These are phyloP conservation scores for Bromus sterilis DNA, from an alignment of 176 grass and related monocot species.

Conservation along the genomic window DNA sequence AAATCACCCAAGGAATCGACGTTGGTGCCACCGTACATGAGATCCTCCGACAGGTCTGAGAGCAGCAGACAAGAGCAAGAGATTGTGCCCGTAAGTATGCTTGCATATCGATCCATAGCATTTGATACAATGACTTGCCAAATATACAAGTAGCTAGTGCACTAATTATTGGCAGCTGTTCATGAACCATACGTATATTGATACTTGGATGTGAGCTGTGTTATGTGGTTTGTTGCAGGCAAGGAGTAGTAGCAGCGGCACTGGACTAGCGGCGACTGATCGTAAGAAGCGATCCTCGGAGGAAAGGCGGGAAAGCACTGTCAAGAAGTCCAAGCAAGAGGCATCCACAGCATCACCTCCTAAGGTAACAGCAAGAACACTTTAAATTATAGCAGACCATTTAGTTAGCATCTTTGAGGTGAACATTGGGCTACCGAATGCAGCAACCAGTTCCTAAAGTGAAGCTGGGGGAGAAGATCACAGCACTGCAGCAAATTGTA, in stretches of 20 bases:
- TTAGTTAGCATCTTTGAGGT: not conserved
- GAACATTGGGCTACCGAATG: constrained; percentile 6
- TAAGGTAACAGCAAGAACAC: constrained; percentile 39
- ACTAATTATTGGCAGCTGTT: not conserved
- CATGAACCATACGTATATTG: not conserved
- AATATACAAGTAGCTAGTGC: not conserved
- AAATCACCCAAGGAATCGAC: constrained; percentile 19
- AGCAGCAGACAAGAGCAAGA: constrained; percentile 43
- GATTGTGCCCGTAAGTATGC: constrained; percentile 42
- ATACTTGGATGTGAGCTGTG: not conserved
- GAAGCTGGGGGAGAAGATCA: constrained; percentile 81
- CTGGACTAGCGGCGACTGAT: constrained; percentile 18
- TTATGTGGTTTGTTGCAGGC: constrained; percentile 20
- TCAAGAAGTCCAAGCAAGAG: constrained; percentile 54
- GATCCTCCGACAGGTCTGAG: constrained; percentile 14
- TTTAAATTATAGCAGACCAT: not conserved
- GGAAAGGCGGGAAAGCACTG: constrained; percentile 26
- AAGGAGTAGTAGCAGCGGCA: constrained; percentile 32
- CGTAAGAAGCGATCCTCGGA: constrained; percentile 45
- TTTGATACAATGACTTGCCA: not conserved
- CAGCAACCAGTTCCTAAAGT: constrained; percentile 76
- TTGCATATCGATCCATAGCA: not conserved
- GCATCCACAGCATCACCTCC: constrained; percentile 36
- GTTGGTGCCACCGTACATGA: constrained; percentile 24
- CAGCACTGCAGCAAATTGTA: constrained; percentile 83